Conservation (phyloP, 2,329 filamentous ascomycete genomes). For the Fusarium denticulatum region DNA sequence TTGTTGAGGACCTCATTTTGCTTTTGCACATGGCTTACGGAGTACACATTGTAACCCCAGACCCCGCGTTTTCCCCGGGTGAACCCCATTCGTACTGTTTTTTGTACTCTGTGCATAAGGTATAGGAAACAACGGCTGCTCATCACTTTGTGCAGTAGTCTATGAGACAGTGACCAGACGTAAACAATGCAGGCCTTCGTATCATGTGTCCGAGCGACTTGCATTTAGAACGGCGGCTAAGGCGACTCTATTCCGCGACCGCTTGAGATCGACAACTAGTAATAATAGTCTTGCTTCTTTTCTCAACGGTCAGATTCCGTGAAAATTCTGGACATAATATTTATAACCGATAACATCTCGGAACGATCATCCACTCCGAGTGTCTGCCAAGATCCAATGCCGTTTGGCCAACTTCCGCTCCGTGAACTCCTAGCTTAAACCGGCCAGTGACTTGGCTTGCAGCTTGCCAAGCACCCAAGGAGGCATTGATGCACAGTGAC, state of each 20-base stretch:
- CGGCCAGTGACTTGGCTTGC: neutral
- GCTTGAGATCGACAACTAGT: neutral
- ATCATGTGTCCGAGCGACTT: neutral
- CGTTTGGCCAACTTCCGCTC: neutral
- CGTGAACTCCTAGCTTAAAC: neutral
- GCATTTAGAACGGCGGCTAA: neutral
- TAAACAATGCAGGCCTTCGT: neutral
- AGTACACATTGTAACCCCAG: slow-evolving; percentile 12
- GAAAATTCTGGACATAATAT: neutral
- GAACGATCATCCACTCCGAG: neutral
- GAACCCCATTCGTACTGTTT: neutral
- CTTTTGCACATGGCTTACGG: neutral
- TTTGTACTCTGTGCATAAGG: neutral
- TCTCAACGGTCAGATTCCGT: neutral
- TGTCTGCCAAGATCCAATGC: slow-evolving; percentile 3
- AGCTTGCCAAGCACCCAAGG: slow-evolving; percentile 5
- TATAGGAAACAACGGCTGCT: neutral
- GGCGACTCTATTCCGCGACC: neutral
- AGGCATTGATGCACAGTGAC: neutral
- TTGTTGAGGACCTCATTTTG: neutral
- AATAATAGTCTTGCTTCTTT: neutral
- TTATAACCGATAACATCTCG: neutral
- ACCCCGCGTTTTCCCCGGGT: slow-evolving; percentile 28
- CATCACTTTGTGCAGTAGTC: neutral
- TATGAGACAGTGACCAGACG: neutral